phyloP scores from a whole-genome alignment of 306 rosid species.

The Lithocarpus polystachyus region DNA sequence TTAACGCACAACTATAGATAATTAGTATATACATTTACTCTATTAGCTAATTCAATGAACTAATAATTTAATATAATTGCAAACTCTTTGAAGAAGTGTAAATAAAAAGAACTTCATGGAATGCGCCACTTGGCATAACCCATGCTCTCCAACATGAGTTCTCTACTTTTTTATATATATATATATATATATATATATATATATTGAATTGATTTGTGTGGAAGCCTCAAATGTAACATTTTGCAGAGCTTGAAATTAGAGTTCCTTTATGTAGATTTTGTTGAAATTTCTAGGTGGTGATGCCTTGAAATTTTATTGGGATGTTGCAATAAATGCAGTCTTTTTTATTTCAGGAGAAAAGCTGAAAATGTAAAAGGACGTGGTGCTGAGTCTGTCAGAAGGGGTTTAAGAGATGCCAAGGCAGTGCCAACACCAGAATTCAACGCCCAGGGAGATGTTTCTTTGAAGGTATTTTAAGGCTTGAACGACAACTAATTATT shows the following conservation, averaged over 20 bases:
- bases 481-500: neutral
- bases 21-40: too few species aligned
- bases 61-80: too few species aligned
- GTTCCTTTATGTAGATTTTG: too few species aligned
- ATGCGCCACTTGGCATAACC: too few species aligned
- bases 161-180: too few species aligned
- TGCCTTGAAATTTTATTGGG: neutral
- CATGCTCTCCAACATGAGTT: rapidly evolving
- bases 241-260: neutral
- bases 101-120: too few species aligned
- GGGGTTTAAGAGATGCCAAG: constrained; percentile 49
- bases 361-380: constrained; percentile 46
- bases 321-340: neutral
- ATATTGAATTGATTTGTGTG: neutral
- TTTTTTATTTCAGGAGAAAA: constrained; percentile 48
- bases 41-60: too few species aligned
- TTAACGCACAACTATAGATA: too few species aligned
- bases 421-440: constrained; percentile 48
- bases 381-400: constrained; percentile 56
- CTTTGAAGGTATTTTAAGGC: constrained; percentile 44
- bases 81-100: too few species aligned
- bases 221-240: neutral
- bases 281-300: neutral
- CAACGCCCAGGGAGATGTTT: constrained; percentile 32
- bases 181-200: too few species aligned